Percentiles rank a stretch among this genome's conserved stretches.
phyloP scores from a whole-genome alignment of 768 basidiomycete species.

The Amanita polypyramis region DNA sequence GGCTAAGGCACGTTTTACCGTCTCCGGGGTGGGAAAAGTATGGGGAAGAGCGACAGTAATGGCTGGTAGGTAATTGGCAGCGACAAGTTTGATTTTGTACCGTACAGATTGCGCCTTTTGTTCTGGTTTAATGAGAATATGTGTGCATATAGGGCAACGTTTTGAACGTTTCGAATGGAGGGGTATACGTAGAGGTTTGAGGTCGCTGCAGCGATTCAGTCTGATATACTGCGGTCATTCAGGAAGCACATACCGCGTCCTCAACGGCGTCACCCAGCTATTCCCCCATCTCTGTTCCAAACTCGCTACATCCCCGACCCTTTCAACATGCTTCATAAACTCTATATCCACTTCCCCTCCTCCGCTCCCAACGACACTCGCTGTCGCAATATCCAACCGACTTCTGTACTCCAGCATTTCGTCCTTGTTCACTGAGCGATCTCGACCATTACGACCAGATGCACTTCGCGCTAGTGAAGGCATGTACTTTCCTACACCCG shows the following conservation, averaged over 20 bases:
- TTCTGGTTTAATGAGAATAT: conserved; percentile 97
- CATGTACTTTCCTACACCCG: conserved; percentile 72
- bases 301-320: conserved; percentile 49
- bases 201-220: conserved; percentile 43
- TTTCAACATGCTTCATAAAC: conserved; percentile 54
- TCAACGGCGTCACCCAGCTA: conserved; percentile 66
- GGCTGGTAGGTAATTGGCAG: conserved; percentile 86
- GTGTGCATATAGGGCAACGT: conserved; percentile 87
- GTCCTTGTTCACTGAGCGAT: conserved; percentile 59
- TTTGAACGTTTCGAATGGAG: conserved; percentile 92
- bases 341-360: conserved; percentile 65
- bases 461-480: conserved; percentile 37
- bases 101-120: conserved; percentile 91
- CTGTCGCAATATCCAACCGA: conserved; percentile 52
- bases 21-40: conserved; percentile 28
- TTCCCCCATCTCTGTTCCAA: conserved; percentile 74
- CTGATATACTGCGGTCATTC: background rate
- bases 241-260: conserved; percentile 41
- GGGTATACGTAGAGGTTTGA: conserved; percentile 84
- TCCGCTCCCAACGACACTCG: conserved; percentile 42
- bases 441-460: conserved; percentile 37
- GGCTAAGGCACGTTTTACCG: conserved; percentile 28
- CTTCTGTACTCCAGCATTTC: conserved; percentile 73
- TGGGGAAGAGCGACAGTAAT: conserved; percentile 67
- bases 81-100: conserved; percentile 97